These are phyloP conservation scores for Botrytis aclada DNA, from an alignment of 2,329 filamentous ascomycete species.

Conservation along the genomic window DNA sequence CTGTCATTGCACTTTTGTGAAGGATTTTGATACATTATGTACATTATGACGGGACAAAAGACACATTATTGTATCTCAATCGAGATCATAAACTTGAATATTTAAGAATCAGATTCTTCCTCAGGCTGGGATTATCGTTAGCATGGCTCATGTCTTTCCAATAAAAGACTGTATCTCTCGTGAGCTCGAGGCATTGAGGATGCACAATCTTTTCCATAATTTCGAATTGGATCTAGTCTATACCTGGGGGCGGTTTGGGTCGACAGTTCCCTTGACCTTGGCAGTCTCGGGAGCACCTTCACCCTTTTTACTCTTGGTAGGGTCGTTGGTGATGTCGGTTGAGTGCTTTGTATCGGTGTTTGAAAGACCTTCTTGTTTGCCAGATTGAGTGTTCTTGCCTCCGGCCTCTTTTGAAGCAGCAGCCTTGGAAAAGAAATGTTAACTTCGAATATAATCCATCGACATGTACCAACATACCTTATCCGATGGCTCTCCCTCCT, in stretches of 20 bases:
- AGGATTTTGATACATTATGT: conserved; percentile 23
- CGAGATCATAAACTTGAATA: conserved; percentile 8
- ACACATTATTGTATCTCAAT: conserved; percentile 6
- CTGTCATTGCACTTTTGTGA: neutral
- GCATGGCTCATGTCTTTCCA: conserved; percentile 22
- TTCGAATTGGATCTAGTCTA: conserved; percentile 22
- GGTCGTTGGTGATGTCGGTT: conserved; percentile 42
- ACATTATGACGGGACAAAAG: conserved; percentile 20
- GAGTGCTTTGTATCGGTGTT: conserved; percentile 53
- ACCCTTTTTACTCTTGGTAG: conserved; percentile 53
- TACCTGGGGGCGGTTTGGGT: conserved; percentile 35
- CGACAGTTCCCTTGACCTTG: conserved; percentile 51
- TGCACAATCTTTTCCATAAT: conserved; percentile 4
- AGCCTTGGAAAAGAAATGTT: conserved; percentile 24
- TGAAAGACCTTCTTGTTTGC: conserved; percentile 52
- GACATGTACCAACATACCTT: conserved; percentile 22
- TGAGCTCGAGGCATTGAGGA: conserved; percentile 8
- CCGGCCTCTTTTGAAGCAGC: conserved; percentile 34
- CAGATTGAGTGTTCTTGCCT: conserved; percentile 44
- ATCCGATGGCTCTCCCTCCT: conserved; percentile 28
- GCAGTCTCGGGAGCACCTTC: conserved; percentile 55
- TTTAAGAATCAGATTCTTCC: conserved; percentile 17
- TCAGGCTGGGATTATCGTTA: conserved; percentile 25
- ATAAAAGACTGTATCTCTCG: conserved; percentile 23
- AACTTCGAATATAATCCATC: neutral